These are phyloP conservation scores for Ascodesmis nigricans DNA, from an alignment of 495 filamentous ascomycete species.

Conservation along the genomic window DNA sequence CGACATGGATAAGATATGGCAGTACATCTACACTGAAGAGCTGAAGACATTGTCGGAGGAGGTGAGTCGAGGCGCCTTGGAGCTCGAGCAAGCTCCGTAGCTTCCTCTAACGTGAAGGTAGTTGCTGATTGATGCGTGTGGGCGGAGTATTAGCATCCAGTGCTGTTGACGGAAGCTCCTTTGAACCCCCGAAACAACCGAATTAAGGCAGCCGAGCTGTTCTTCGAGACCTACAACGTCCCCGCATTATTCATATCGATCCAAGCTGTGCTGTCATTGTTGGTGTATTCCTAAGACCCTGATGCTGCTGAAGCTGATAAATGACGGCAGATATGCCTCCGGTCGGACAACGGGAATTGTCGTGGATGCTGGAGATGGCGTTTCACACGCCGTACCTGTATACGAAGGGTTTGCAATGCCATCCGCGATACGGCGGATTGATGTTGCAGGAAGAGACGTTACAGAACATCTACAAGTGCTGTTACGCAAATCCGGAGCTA, in stretches of 20 bases:
- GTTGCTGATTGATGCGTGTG: too few species aligned
- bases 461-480: slow-evolving; percentile 99
- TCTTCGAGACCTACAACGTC: slow-evolving; percentile 99
- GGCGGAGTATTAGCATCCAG: slow-evolving; percentile 51
- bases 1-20: slow-evolving; percentile 99
- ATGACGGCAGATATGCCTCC: slow-evolving; percentile 53
- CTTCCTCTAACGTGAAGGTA: too few species aligned
- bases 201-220: slow-evolving; percentile 99
- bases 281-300: too few species aligned
- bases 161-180: slow-evolving; percentile 93
- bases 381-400: slow-evolving; percentile 98
- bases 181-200: slow-evolving; percentile 99
- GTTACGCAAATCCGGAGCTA: slow-evolving; percentile 93
- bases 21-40: slow-evolving; percentile 98
- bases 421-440: slow-evolving; percentile 96
- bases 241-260: slow-evolving; percentile 99
- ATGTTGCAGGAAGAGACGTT: slow-evolving; percentile 98
- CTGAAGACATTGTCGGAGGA: slow-evolving; percentile 94
- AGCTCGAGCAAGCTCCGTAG: background rate
- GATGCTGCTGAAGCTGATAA: background rate
- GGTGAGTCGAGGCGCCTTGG: slow-evolving; percentile 26
- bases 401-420: slow-evolving; percentile 99
- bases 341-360: slow-evolving; percentile 99
- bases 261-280: slow-evolving; percentile 91
- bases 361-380: slow-evolving; percentile 98